phyloP scores from a whole-genome alignment of 352 stramenopile genomes.

The Aphanomyces stellatus region DNA sequence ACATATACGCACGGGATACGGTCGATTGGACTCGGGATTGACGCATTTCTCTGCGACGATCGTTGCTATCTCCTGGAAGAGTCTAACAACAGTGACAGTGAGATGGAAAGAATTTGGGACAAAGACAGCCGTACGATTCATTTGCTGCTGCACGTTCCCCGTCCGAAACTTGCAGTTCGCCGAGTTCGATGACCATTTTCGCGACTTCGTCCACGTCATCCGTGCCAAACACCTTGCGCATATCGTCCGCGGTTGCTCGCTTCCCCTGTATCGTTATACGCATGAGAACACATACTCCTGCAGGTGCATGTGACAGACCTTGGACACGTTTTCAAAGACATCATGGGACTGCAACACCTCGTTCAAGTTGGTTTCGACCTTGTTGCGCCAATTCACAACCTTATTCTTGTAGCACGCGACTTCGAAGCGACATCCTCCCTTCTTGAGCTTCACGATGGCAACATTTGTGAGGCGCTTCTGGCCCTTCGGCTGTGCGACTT shows the following conservation, averaged over 20 bases:
- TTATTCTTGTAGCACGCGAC: conserved; percentile 99
- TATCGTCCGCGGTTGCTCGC: neutral
- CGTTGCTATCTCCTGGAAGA: conserved; percentile 92
- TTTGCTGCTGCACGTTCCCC: conserved; percentile 90
- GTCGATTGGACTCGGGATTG: conserved; percentile 90
- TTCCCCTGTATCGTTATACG: neutral
- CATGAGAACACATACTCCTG: no score
- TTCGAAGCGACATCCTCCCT: conserved; percentile 95
- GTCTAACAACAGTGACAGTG: conserved; percentile 38
- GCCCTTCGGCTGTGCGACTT: conserved; percentile 41
- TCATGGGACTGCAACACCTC: conserved; percentile 97
- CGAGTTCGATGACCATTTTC: conserved; percentile 93
- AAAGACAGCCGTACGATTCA: conserved; percentile 51
- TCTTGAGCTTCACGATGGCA: conserved; percentile 93
- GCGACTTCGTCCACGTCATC: conserved; percentile 89
- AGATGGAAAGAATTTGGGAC: neutral
- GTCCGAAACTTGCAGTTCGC: conserved; percentile 96
- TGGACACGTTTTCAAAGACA: conserved; percentile 98
- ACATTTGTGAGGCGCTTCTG: conserved; percentile 96
- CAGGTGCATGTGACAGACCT: no score
- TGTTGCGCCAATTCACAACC: conserved; percentile 97
- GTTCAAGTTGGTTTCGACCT: conserved; percentile 96
- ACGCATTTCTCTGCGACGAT: conserved; percentile 97
- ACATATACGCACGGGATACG: conserved; percentile 87
- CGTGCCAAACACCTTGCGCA: conserved; percentile 87